phyloP scores from a whole-genome alignment of 2,329 filamentous ascomycete species.

The Boeremia lycopersici region DNA sequence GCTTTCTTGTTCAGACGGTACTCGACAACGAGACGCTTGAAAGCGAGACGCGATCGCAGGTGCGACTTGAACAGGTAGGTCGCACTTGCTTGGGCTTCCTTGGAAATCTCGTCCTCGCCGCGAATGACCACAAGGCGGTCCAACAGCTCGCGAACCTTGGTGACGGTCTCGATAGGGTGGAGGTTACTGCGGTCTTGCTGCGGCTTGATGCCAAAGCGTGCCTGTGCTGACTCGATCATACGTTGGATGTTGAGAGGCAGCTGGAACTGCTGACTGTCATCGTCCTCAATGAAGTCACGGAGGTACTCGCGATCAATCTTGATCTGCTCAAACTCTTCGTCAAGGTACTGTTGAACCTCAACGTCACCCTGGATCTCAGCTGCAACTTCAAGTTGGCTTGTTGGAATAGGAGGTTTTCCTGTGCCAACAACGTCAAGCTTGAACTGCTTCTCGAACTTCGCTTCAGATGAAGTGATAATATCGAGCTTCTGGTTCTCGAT shows the following conservation, averaged over 20 bases:
- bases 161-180: slow-evolving; percentile 85
- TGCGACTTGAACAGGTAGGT: slow-evolving; percentile 93
- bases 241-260: slow-evolving; percentile 89
- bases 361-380: slow-evolving; percentile 85
- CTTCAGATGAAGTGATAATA: slow-evolving; percentile 78
- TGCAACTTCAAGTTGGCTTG: slow-evolving; percentile 81
- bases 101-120: slow-evolving; percentile 79
- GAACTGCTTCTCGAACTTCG: slow-evolving; percentile 80
- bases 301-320: slow-evolving; percentile 75
- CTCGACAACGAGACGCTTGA: slow-evolving; percentile 87
- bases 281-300: slow-evolving; percentile 67
- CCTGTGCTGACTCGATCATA: slow-evolving; percentile 88
- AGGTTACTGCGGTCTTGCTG: slow-evolving; percentile 86
- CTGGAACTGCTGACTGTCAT: slow-evolving; percentile 85
- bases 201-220: slow-evolving; percentile 83
- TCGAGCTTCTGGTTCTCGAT: slow-evolving; percentile 95
- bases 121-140: slow-evolving; percentile 83
- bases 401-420: slow-evolving; percentile 64
- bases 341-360: slow-evolving; percentile 83
- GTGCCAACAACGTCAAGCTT: slow-evolving; percentile 87
- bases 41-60: slow-evolving; percentile 85
- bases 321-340: slow-evolving; percentile 85
- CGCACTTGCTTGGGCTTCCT: slow-evolving; percentile 85
- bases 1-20: slow-evolving; percentile 88
- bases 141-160: slow-evolving; percentile 75